Conservation (phyloP, 176 grass and related monocot genomes). For the Eleusine coracana region DNA sequence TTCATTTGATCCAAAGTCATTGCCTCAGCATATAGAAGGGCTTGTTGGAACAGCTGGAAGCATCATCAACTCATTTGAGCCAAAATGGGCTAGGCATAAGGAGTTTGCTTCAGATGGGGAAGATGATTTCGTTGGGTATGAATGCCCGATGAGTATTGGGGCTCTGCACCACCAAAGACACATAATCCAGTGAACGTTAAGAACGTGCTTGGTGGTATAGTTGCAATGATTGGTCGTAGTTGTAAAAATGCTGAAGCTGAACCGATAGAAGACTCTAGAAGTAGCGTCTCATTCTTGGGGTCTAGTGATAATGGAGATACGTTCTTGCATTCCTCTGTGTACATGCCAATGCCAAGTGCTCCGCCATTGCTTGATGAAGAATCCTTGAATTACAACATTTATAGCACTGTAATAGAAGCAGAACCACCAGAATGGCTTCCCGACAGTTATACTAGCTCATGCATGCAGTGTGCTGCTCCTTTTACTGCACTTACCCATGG, state of each 20-base stretch:
- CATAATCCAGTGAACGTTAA: conserved; percentile 63
- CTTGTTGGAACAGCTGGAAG: conserved; percentile 35
- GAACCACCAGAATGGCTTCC: conserved; percentile 86
- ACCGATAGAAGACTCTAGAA: conserved; percentile 42
- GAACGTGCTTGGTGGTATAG: conserved; percentile 58
- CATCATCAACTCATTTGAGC: conserved; percentile 39
- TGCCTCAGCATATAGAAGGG: conserved; percentile 39
- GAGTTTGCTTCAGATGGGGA: conserved; percentile 20
- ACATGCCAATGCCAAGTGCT: conserved; percentile 73
- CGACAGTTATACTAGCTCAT: conserved; percentile 65
- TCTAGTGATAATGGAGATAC: conserved; percentile 58
- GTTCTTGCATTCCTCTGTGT: conserved; percentile 76
- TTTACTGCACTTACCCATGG: conserved; percentile 67
- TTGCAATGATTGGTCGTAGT: conserved; percentile 55
- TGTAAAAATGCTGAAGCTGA: conserved; percentile 38
- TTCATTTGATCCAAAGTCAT: conserved; percentile 40
- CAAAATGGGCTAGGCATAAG: conserved; percentile 38
- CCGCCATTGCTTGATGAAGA: conserved; percentile 70
- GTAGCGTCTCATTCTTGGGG: conserved; percentile 73
- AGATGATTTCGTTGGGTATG: conserved; percentile 38
- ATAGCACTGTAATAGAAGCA: conserved; percentile 62
- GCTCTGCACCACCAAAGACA: conserved; percentile 21
- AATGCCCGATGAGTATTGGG: conserved; percentile 42
- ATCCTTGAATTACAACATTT: conserved; percentile 52
- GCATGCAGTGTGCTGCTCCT: conserved; percentile 83